Base-by-base conservation (phyloP, 23 red algal species). In the Gracilaria vermiculophylla region DNA sequence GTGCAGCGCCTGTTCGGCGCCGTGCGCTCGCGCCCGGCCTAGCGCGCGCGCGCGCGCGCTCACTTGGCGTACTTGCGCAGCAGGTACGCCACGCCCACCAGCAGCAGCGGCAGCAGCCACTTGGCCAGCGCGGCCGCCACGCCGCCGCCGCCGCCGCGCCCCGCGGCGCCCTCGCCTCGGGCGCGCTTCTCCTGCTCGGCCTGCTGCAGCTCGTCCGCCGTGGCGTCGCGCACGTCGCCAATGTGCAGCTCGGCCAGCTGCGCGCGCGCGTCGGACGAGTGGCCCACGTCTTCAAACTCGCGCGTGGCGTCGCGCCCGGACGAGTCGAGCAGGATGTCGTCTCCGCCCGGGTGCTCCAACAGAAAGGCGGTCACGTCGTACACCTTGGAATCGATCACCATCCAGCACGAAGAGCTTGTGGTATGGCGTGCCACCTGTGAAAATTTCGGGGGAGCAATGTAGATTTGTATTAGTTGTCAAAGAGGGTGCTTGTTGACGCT, bases 241-340 rank as follows among this genome's bases (percentile, higher is more conserved):
- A 95, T 89, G 40, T 76, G 70, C 21, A 94, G 64, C 24, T 99
- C 91, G 10, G 89, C 77, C 43, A 95, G 65, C 76, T 92, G 79
- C 51, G 92, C 70, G 4, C 97, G 93, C 12, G 97, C 97, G 29
- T 94, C 92, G n/a, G 76, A 54, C 21, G 92, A 95, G 73, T 99
- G 97, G 12, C 97, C 97, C 2, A 99, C 97, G 64, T 99, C 97
- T 83, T 99, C 97, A 71, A 99, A 99, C 76, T 99, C 97, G 27
- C 93, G 88, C 43, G 92, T 95, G 0, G 97, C 89, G 48, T 99
- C 92, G n/a, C 97, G 88, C 21, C 87, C 96, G 10, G 96, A 87
- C 17, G 94, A 91, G 69, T 99, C 92, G 1, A 99, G 71, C 25
- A 99, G 44, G 32, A 99, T 91, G 54, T 99, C 97, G 14, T 99